A percentile compares a stretch with the other conserved stretches of the same genome.
Evolutionary conservation across 2,329 filamentous ascomycete species (phyloP).

Genomic region (Aspergillus glaucus): DNA sequence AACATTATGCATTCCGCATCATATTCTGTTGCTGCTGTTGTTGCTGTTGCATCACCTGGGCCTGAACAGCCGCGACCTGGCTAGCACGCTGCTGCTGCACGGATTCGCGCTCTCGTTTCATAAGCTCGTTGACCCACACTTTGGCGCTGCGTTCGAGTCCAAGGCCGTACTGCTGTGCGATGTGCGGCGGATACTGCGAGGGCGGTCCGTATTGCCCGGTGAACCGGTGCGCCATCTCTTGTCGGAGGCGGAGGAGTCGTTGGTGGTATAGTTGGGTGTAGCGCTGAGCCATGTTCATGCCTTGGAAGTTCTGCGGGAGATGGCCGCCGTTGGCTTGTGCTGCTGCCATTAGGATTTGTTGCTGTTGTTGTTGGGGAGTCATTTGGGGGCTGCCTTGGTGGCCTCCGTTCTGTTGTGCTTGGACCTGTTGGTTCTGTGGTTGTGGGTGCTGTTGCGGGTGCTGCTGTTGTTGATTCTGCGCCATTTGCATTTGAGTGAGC

Average conservation of each 20-base stretch:
- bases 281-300: conserved; percentile 23
- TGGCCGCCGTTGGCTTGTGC: conserved; percentile 35
- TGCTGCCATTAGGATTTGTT: conserved; percentile 33
- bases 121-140: conserved; percentile 31
- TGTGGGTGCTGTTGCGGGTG: conserved; percentile 2
- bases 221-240: conserved; percentile 32
- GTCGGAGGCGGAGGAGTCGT: conserved; percentile 27
- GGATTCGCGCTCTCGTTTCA: conserved; percentile 32
- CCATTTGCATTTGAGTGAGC: conserved; percentile 33
- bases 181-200: conserved; percentile 31
- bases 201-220: conserved; percentile 35
- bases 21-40: conserved; percentile 24
- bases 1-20: conserved; percentile 35
- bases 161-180: conserved; percentile 31
- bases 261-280: conserved; percentile 34
- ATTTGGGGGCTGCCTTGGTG: conserved; percentile 30
- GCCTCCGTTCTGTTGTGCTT: conserved; percentile 19
- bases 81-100: conserved; percentile 26
- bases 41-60: conserved; percentile 31
- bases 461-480: conserved; percentile 18
- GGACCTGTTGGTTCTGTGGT: conserved; percentile 14
- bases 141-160: conserved; percentile 34
- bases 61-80: conserved; percentile 27
- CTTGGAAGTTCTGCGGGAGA: conserved; percentile 25
- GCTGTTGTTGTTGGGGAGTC: conserved; percentile 30